Percentiles rank a stretch among this genome's conserved stretches.
Conservation (phyloP, 2,329 filamentous ascomycete genomes). For the Tolypocladium pustulatum region DNA sequence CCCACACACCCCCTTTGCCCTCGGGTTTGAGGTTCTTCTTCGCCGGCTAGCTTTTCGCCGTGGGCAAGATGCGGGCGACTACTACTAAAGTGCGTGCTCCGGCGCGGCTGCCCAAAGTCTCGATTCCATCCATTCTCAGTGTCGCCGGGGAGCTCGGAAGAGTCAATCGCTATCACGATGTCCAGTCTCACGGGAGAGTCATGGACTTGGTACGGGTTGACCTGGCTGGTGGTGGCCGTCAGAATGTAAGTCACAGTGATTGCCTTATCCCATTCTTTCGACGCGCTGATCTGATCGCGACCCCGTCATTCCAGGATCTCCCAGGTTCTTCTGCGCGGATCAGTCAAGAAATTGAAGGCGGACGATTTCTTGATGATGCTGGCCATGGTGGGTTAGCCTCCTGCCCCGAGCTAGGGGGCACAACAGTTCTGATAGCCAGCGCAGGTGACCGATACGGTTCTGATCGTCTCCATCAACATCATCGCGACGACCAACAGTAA, state of each 20-base stretch:
- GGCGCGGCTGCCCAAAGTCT: not conserved
- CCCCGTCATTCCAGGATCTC: conserved; percentile 17
- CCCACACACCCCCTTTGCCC: not conserved
- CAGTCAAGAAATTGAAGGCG: conserved; percentile 36
- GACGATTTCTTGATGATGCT: conserved; percentile 48
- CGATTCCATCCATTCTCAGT: not conserved
- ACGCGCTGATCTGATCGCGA: not conserved
- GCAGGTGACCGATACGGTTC: conserved; percentile 38
- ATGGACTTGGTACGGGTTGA: conserved; percentile 34
- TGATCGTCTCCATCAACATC: conserved; percentile 46
- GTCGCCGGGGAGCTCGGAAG: not conserved
- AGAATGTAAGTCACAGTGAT: conserved; percentile 24
- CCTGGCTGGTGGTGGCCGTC: conserved; percentile 24
- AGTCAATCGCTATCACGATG: conserved; percentile 10
- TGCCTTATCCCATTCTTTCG: not conserved
- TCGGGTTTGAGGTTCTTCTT: not conserved
- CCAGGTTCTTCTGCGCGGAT: conserved; percentile 28
- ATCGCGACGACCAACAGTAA: conserved; percentile 47
- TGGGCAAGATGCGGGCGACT: not conserved
- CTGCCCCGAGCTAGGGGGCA: not conserved
- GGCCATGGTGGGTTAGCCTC: conserved; percentile 30
- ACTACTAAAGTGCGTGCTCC: not conserved
- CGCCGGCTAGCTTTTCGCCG: not conserved
- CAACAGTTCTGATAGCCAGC: not conserved
- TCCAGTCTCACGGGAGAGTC: conserved; percentile 23